Evolutionary conservation across 148 eudicot species (phyloP).

Genomic region (Salicornia ramosissima): DNA sequence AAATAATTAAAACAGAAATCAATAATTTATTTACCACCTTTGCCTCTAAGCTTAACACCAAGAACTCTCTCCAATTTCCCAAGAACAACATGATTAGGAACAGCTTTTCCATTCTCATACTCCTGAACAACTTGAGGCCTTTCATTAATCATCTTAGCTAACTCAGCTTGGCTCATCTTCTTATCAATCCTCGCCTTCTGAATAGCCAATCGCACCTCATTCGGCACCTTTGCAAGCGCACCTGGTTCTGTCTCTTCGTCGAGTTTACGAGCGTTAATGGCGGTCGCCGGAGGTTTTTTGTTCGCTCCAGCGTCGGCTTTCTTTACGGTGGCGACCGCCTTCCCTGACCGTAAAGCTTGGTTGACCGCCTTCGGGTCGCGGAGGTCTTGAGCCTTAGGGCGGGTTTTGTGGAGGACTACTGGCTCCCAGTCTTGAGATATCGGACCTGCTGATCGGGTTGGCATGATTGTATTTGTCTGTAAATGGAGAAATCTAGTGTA

Average conservation of each 20-base stretch:
- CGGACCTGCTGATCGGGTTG: conserved; percentile 38
- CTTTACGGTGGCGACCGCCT: conserved; percentile 50
- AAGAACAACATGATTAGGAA: conserved; percentile 61
- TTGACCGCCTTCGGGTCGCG: conserved; percentile 60
- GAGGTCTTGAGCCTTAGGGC: conserved; percentile 47
- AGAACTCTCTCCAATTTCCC: conserved; percentile 67
- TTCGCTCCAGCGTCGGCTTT: conserved; percentile 53
- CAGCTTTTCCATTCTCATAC: conserved; percentile 83
- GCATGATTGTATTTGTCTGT: too few relatives aligned
- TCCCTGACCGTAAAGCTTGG: conserved; percentile 58
- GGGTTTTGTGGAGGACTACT: conserved; percentile 51
- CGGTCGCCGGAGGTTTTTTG: conserved; percentile 43
- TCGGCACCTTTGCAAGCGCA: conserved; percentile 39
- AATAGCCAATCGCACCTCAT: conserved; percentile 51
- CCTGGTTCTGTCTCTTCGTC: conserved; percentile 67
- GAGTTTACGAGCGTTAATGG: conserved; percentile 48
- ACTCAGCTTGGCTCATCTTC: conserved; percentile 75
- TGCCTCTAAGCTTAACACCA: conserved; percentile 77
- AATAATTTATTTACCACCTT: conserved; percentile 27
- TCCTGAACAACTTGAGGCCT: conserved; percentile 69
- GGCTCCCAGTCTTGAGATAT: conserved; percentile 75
- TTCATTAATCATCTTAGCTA: conserved; percentile 58
- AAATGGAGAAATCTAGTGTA: too few relatives aligned
- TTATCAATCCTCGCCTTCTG: conserved; percentile 73
- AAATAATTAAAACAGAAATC: too few relatives aligned